These are phyloP conservation scores for Auricularia auricula-judae DNA, from an alignment of 768 basidiomycete species.

Conservation along the genomic window DNA sequence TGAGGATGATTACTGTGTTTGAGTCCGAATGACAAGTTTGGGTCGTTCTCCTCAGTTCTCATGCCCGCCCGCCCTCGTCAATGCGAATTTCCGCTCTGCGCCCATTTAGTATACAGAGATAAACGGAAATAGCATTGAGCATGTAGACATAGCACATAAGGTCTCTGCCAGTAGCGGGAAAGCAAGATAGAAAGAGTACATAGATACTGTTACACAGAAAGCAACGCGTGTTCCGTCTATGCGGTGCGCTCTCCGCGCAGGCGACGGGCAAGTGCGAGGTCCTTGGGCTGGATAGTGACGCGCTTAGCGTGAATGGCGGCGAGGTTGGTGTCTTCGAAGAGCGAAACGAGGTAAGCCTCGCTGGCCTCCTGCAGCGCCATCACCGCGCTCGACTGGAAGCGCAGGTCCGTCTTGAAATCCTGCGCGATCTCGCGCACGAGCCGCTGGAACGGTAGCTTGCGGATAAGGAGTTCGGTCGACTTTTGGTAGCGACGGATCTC, in stretches of 20 bases:
- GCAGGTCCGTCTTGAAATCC: conserved; percentile 92
- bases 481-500: conserved; percentile 98
- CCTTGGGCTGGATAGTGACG: conserved; percentile 68
- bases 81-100: too few relatives aligned
- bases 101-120: too few relatives aligned
- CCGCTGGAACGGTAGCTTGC: conserved; percentile 99
- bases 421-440: conserved; percentile 96
- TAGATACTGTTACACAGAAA: background rate
- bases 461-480: conserved; percentile 96
- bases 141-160: too few relatives aligned
- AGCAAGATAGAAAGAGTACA: too few relatives aligned
- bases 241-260: conserved; percentile 63
- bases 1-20: too few relatives aligned
- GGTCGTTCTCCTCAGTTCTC: too few relatives aligned
- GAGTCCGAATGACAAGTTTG: too few relatives aligned
- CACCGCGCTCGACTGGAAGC: conserved; percentile 93
- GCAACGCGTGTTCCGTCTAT: background rate
- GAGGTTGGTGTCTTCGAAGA: conserved; percentile 86
- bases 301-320: conserved; percentile 86
- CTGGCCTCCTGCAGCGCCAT: conserved; percentile 91
- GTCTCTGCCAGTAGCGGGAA: too few relatives aligned
- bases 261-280: conserved; percentile 77
- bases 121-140: too few relatives aligned
- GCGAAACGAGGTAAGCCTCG: conserved; percentile 78
- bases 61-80: too few relatives aligned